Base-by-base conservation (phyloP, 352 stramenopile species). In the Peronosclerospora sorghi region DNA sequence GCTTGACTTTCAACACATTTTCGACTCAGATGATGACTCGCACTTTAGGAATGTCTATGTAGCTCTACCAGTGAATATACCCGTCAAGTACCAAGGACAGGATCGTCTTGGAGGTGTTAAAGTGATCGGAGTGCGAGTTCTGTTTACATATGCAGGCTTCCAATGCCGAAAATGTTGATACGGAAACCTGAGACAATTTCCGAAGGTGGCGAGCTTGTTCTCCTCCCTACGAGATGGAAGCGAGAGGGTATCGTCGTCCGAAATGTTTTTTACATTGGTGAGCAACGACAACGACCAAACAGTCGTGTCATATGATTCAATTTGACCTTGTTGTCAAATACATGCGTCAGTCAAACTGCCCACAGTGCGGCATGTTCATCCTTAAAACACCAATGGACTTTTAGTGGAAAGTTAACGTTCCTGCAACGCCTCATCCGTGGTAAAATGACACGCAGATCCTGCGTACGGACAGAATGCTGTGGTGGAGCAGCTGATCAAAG, bases 401-500 rank as follows among this genome's bases (percentile, higher is more conserved):
- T 29, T 48, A 20, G 32, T 43, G 28, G 32, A 42, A 32, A 35
- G 39, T 40, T 53, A 40, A 37, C 35, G 15, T 43, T 54, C 32
- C n/a, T 39, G 41, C 5, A 17, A 51, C 6, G 52, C 56, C 12
- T 51, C 38, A 34, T 66, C 56, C 7, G 29, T 50, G 6, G 56
- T 47, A 14, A 59, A 61, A 29, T 67, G 68, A 45, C 69, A 82
- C 0, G 59, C 77, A 21, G 73, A 87, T 2, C 48, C 61, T 24
- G 69, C 73, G 45, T 73, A 90, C 23, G 78, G 63, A 56, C 78
- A 90, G 51, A n/a, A n/a, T n/a, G n/a, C n/a, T n/a, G n/a, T n/a
- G n/a, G n/a, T n/a, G n/a, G n/a, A n/a, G n/a, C n/a, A n/a, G n/a
- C n/a, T n/a, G n/a, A n/a, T n/a, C n/a, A n/a, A n/a, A n/a, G n/a